Conservation (phyloP, 148 eudicot species). For the Talinum fruticosum region DNA sequence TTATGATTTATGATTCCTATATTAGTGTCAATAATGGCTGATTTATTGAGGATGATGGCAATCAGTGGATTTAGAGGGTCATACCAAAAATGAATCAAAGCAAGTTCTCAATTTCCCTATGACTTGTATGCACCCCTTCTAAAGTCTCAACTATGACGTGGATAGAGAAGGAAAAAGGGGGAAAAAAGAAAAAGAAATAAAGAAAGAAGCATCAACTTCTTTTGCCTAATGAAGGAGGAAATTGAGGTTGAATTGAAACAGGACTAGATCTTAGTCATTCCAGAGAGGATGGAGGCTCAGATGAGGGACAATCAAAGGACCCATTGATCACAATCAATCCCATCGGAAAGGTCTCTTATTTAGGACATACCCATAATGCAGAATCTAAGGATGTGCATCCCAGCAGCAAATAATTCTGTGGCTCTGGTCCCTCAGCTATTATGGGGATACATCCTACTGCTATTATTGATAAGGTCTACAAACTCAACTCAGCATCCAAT, state of each 20-base stretch:
- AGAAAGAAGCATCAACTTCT: too few relatives aligned
- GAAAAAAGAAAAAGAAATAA: too few relatives aligned
- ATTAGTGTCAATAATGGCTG: too few relatives aligned
- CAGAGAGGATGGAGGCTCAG: neutral
- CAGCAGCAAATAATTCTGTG: neutral
- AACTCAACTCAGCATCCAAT: neutral
- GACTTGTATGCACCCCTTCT: too few relatives aligned
- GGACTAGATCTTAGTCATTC: neutral
- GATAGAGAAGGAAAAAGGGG: too few relatives aligned
- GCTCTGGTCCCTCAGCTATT: neutral
- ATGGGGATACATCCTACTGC: neutral
- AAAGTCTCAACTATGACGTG: too few relatives aligned
- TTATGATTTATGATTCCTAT: too few relatives aligned
- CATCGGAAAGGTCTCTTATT: neutral
- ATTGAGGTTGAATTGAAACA: neutral
- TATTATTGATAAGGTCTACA: neutral
- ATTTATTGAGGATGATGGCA: too few relatives aligned
- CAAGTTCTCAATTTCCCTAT: too few relatives aligned
- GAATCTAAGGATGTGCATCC: neutral
- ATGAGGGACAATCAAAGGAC: neutral
- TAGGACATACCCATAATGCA: neutral
- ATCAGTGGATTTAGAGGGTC: too few relatives aligned
- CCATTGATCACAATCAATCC: neutral
- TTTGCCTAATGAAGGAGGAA: neutral
- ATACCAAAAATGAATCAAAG: too few relatives aligned